A percentile compares a stretch with the other conserved stretches of the same genome.
phyloP scores from a whole-genome alignment of 2,329 filamentous ascomycete species.

The Triangularia setosa region DNA sequence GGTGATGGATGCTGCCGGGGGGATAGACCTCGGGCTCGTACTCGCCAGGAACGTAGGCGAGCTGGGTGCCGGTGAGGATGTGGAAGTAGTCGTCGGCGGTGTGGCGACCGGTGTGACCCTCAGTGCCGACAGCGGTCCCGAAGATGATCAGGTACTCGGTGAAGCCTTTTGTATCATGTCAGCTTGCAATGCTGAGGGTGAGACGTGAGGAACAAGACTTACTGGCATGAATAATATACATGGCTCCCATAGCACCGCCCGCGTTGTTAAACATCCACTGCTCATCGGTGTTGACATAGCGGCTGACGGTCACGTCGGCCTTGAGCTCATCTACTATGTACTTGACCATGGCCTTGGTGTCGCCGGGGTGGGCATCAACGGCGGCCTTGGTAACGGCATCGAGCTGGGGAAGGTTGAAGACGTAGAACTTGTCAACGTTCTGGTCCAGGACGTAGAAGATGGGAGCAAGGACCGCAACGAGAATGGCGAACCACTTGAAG shows the following conservation, averaged over 20 bases:
- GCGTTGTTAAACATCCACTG: constrained; percentile 94
- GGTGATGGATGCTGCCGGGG: constrained; percentile 66
- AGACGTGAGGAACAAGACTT: constrained; percentile 32
- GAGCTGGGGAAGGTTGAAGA: constrained; percentile 67
- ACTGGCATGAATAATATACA: constrained; percentile 88
- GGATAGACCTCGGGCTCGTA: constrained; percentile 68
- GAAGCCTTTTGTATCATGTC: constrained; percentile 46
- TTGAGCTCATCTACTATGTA: constrained; percentile 68
- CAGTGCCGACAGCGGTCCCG: constrained; percentile 76
- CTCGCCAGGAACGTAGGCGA: constrained; percentile 66
- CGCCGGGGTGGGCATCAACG: constrained; percentile 66
- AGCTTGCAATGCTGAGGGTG: neutral
- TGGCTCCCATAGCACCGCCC: constrained; percentile 84
- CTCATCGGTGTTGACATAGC: constrained; percentile 64
- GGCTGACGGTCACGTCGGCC: constrained; percentile 45
- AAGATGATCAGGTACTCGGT: constrained; percentile 92
- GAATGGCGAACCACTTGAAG: constrained; percentile 48
- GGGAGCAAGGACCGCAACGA: constrained; percentile 52
- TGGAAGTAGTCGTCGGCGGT: constrained; percentile 94
- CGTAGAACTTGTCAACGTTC: constrained; percentile 64
- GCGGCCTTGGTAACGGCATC: constrained; percentile 64
- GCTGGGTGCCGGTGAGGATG: constrained; percentile 75
- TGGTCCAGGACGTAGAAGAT: constrained; percentile 55
- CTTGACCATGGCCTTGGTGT: constrained; percentile 65
- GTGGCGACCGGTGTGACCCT: constrained; percentile 84